Base-by-base conservation (phyloP, 257 asterid genomes). In the Capsicum rhomboideum region DNA sequence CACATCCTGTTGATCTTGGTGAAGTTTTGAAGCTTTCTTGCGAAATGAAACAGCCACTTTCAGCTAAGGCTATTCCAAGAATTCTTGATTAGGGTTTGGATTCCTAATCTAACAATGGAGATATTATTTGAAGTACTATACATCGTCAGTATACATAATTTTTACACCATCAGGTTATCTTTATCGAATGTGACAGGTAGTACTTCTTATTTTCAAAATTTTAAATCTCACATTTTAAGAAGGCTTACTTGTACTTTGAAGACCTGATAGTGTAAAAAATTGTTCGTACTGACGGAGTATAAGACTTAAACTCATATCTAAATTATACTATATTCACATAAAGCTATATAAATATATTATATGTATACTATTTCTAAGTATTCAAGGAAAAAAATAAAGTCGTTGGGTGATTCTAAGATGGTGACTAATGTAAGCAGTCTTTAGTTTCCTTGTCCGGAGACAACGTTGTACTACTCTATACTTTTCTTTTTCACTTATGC, bases 1-100 rank as follows among this genome's bases (percentile, higher is more conserved):
- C 55, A 20, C 64, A 26, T 18, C 90, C 87, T 0, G 85, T 92
- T 42, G 91, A 92, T 72, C 84, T 92, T 44, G 82, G 86, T 83
- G 93, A 92, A 84, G 90, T 87, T 26, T 67, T 92, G 88, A 92
- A 92, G 86, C 91, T 92, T 63, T 92, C 95, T n/a, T 87, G 91
- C 84, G 93, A 92, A 87, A 92, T 92, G 93, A 92, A 90, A 86
- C 80, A 82, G 2, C 92, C 95, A 23, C 89, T 92, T n/a, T 85
- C 85, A 0, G 90, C 87, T 21, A 80, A 79, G 77, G 92, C 77
- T 3, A 78, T 87, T 68, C 87, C 92, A 8, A 85, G 91, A 85
- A 82, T 13, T 61, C 31, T 21, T 82, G 37, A 28, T 54, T 69
- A 46, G 40, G 68, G 29, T 74, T 66, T 84, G 56, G 72, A 69